phyloP scores from a whole-genome alignment of 2,329 filamentous ascomycete species.

The Aspergillus caelatus region DNA sequence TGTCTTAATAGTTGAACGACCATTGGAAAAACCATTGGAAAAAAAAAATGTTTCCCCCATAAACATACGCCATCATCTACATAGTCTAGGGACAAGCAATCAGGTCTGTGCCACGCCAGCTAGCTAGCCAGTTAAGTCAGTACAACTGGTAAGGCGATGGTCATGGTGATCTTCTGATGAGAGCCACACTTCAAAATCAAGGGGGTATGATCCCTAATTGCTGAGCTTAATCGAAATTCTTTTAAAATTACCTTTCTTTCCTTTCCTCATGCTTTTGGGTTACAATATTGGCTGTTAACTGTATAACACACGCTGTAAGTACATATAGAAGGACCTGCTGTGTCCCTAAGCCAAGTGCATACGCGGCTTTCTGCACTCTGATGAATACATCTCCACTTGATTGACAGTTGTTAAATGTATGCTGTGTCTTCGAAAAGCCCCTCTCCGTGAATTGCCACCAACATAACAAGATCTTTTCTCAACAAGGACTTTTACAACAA shows the following conservation, averaged over 20 bases:
- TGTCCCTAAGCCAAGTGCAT: constrained; percentile 4
- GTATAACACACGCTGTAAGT: not conserved
- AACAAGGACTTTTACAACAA: not conserved
- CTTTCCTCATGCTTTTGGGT: not conserved
- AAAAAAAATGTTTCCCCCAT: not conserved
- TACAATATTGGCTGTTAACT: constrained; percentile 1
- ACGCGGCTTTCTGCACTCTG: constrained; percentile 13
- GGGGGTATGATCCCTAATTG: not conserved
- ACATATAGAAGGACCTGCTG: not conserved
- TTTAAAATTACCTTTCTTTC: not conserved
- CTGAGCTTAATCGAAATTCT: not conserved
- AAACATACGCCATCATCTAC: constrained; percentile 8
- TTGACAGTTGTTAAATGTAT: constrained; percentile 13
- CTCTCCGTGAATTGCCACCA: constrained; percentile 3
- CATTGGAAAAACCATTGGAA: not conserved
- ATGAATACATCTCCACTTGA: constrained; percentile 14
- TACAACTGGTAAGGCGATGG: constrained; percentile 8
- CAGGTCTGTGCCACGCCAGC: constrained; percentile 3
- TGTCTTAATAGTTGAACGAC: not conserved
- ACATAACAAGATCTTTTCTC: not conserved
- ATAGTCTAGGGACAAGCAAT: not conserved
- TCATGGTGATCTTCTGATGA: constrained; percentile 19
- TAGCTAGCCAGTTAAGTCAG: not conserved
- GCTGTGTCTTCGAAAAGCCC: not conserved
- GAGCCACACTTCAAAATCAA: constrained; percentile 9